Evolutionary conservation across 352 stramenopile genomes (phyloP), one percentile per base, ranked within the genome.

Genomic region (Globisporangium canariense): DNA sequence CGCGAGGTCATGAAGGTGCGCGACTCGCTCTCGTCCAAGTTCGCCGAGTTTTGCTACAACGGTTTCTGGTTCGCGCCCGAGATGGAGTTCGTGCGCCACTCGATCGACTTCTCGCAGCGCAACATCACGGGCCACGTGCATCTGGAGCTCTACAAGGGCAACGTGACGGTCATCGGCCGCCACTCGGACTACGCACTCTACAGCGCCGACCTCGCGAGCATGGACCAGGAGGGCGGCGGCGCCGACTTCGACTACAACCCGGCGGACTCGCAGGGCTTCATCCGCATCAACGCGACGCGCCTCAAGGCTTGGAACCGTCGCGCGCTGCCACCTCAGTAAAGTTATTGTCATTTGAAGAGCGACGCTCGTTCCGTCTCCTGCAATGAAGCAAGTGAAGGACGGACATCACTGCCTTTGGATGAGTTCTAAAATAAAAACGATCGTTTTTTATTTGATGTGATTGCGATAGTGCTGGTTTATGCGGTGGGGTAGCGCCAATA

Each of bases 21-120:
- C 53, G 96, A 99, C 74, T 71, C 77, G 38, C 76, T 99, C 36
- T 91, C 92, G 62, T 70, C 81, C 69, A 98, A 99, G 83, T 99
- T 99, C 69, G 88, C 97, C 60, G 90, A 98, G 74, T 95, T 98
- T 51, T 98, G 93, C 78, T 99, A 99, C 95, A 99, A 99, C 75
- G 97, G 97, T 60, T 99, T 99, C 78, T 99, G 97, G 97, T 99
- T 99, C 72, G 94, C 96, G n/a, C 97, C 97, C 4, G 97, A 99
- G 81, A 99, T 99, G 97, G 96, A 99, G 65, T 93, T 99, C 51
- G 93, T 99, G 70, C 93, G 94, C 69, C 75, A 98, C 76, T 88
- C 90, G 18, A 96, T 99, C 52, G 77, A 98, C 64, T 98, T 93
- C 66, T 90, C 84, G 43, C 97, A 99, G 79, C 83, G 93, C 62